Evolutionary conservation across 805 yeast species (phyloP).

Genomic region (Saccharomycopsis sp.): DNA sequence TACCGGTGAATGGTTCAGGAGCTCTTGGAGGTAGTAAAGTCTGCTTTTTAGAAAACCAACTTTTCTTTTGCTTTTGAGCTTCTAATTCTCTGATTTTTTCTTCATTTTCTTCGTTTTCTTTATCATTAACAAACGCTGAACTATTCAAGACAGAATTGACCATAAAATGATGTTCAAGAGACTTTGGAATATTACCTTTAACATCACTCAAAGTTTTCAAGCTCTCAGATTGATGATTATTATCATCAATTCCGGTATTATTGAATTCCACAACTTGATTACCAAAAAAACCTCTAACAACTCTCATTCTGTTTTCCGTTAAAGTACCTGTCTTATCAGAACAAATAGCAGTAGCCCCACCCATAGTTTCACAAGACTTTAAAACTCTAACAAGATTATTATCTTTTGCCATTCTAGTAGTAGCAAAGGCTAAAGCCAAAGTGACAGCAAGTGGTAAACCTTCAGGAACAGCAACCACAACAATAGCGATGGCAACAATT

Average conservation of each 20-base stretch:
- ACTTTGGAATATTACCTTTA: constrained; percentile 6
- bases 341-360: constrained; percentile 94
- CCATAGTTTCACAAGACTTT: constrained; percentile 96
- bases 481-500: constrained; percentile 83
- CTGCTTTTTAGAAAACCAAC: constrained; percentile 12
- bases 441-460: constrained; percentile 98
- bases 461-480: constrained; percentile 99
- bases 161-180: constrained; percentile 23
- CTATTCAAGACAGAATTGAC: constrained; percentile 71
- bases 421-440: constrained; percentile 92
- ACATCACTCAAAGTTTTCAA: constrained; percentile 18
- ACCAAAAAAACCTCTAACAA: constrained; percentile 70
- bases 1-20: constrained; percentile 68
- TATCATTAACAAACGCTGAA: constrained; percentile 84
- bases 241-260: constrained; percentile 17
- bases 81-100: constrained; percentile 22
- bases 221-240: constrained; percentile 3
- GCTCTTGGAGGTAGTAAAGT: constrained; percentile 19
- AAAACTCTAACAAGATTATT: constrained; percentile 92
- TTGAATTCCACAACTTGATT: constrained; percentile 40
- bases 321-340: constrained; percentile 97
- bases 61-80: constrained; percentile 16
- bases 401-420: constrained; percentile 95
- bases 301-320: constrained; percentile 89
- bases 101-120: constrained; percentile 22